Conservation (phyloP, 1,284 basidiomycete genomes). For the Ganoderma sp. region DNA sequence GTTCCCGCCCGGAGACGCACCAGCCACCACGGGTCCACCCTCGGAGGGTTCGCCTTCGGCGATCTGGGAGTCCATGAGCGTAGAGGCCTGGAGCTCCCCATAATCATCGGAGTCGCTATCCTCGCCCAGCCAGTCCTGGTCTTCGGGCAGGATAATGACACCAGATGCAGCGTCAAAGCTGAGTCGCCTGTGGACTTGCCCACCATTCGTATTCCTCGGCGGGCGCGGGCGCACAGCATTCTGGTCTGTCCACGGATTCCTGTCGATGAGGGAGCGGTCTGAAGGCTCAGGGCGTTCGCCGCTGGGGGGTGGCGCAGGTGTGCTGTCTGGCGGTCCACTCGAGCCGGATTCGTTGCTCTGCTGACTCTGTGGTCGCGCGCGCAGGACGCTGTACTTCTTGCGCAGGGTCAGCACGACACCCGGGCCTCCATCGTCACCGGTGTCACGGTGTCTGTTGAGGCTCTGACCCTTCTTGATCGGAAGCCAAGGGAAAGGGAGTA, state of each 20-base stretch:
- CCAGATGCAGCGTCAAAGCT: constrained; percentile 83
- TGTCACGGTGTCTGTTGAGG: constrained; percentile 45
- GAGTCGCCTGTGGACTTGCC: constrained; percentile 59
- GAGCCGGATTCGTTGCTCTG: constrained; percentile 24
- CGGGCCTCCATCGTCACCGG: constrained; percentile 25
- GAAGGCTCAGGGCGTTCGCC: constrained; percentile 29
- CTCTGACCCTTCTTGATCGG: constrained; percentile 82
- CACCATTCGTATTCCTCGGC: constrained; percentile 30
- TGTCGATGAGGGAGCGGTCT: constrained; percentile 27
- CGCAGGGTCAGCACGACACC: constrained; percentile 34
- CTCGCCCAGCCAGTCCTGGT: constrained; percentile 68
- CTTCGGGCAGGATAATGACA: constrained; percentile 83
- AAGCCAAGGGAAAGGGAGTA: constrained; percentile 90
- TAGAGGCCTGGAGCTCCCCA: constrained; percentile 32
- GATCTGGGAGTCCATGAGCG: constrained; percentile 23
- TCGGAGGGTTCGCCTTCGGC: constrained; percentile 15
- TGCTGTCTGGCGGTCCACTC: constrained; percentile 7
- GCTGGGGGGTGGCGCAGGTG: constrained; percentile 1
- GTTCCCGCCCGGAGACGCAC: constrained; percentile 22
- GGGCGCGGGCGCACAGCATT: constrained; percentile 32
- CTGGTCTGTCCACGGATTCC: constrained; percentile 64
- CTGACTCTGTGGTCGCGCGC: constrained; percentile 36
- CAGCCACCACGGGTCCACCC: constrained; percentile 31
- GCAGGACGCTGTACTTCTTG: constrained; percentile 59
- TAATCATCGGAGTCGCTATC: constrained; percentile 49